Percentiles rank a stretch among this genome's conserved stretches.
Conservation (phyloP, 495 filamentous ascomycete genomes). For the Aspergillus saccharolyticus region DNA sequence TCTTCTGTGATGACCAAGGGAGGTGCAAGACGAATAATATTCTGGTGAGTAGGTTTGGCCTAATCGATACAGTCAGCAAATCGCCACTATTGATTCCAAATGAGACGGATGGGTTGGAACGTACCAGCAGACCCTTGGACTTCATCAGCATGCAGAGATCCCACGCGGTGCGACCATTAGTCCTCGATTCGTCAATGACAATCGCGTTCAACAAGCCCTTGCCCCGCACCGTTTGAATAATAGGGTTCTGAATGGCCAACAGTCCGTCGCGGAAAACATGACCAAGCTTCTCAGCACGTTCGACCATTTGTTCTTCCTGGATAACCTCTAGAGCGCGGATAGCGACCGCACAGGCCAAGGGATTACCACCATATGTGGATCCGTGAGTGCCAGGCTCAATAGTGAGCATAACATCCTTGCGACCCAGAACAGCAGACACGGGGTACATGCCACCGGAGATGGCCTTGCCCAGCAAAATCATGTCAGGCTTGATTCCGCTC, state of each 20-base stretch:
- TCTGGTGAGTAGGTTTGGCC: constrained; percentile 98
- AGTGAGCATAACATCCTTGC: constrained; percentile 93
- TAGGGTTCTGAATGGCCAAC: constrained; percentile 61
- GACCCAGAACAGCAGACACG: constrained; percentile 86
- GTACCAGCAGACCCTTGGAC: constrained; percentile 87
- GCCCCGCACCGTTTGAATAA: constrained; percentile 80
- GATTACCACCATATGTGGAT: constrained; percentile 96
- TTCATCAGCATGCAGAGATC: constrained; percentile 95
- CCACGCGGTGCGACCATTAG: constrained; percentile 87
- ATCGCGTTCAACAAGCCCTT: constrained; percentile 96
- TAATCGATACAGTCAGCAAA: constrained; percentile 32
- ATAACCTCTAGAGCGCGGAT: constrained; percentile 95
- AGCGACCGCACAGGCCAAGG: constrained; percentile 91
- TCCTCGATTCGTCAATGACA: constrained; percentile 87
- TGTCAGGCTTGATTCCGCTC: constrained; percentile 90
- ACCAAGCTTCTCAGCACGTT: constrained; percentile 74
- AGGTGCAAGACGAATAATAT: constrained; percentile 70
- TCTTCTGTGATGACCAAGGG: constrained; percentile 54
- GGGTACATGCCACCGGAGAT: constrained; percentile 99
- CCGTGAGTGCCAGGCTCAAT: constrained; percentile 96
- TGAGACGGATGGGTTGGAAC: constrained; percentile 15
- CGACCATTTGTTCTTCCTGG: constrained; percentile 82
- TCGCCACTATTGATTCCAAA: neutral
- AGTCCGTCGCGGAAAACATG: constrained; percentile 80
- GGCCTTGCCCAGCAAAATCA: constrained; percentile 93